Conservation (phyloP, 257 asterid species). For the Primulina eburnea region DNA sequence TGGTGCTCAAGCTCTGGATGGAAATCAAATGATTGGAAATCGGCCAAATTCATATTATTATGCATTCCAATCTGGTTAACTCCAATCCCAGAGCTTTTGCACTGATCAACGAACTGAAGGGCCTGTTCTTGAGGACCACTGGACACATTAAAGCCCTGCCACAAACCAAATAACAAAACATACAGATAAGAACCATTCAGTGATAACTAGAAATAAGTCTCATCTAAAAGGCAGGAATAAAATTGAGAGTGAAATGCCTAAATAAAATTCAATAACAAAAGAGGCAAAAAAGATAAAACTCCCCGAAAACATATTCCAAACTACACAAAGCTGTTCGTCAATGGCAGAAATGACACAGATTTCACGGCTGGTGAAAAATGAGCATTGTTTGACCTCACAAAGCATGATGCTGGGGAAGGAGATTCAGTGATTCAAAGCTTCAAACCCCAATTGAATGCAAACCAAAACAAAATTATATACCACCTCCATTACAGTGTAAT, state of each 20-base stretch:
- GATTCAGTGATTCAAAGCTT: constrained; percentile 7
- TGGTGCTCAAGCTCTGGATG: constrained; percentile 67
- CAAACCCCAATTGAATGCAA: not conserved
- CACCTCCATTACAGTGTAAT: not conserved
- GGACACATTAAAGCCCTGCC: constrained; percentile 50
- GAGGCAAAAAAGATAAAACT: not conserved
- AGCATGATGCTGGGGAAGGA: not conserved
- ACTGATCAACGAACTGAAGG: constrained; percentile 54
- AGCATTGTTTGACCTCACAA: not conserved
- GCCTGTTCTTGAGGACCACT: constrained; percentile 55
- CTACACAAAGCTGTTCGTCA: not conserved
- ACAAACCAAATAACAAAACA: constrained; percentile 16
- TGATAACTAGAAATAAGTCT: not conserved
- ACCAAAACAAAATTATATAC: not conserved
- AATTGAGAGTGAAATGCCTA: not conserved
- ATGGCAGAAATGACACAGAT: not conserved
- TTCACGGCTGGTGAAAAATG: constrained; percentile 2
- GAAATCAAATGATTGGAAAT: constrained; percentile 51
- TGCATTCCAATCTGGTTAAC: constrained; percentile 47
- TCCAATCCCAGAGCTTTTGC: constrained; percentile 49
- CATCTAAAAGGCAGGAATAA: not conserved
- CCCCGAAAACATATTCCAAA: not conserved
- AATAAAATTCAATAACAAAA: not conserved
- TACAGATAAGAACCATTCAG: not conserved
- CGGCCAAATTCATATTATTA: constrained; percentile 43